phyloP scores from a whole-genome alignment of 2,329 filamentous ascomycete species.

The Talaromyces rugulosus region DNA sequence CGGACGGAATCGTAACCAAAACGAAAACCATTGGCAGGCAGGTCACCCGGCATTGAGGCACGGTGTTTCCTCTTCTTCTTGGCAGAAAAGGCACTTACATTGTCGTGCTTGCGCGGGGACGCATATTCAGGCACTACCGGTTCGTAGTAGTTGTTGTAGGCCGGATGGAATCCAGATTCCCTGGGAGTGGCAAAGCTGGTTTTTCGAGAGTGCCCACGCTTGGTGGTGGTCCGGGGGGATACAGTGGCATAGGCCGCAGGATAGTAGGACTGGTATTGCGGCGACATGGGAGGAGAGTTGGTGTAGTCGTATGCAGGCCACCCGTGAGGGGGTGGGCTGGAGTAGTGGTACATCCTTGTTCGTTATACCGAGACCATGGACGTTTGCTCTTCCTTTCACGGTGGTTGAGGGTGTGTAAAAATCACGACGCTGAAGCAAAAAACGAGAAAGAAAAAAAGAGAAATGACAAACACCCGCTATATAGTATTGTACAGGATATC shows the following conservation, averaged over 20 bases:
- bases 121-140: conserved; percentile 43
- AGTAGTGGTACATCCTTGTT: conserved; percentile 44
- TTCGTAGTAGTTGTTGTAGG: conserved; percentile 46
- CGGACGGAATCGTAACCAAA: conserved; percentile 28
- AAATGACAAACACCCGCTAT: conserved; percentile 21
- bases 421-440: conserved; percentile 9
- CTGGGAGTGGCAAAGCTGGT: conserved; percentile 51
- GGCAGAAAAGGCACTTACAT: conserved; percentile 61
- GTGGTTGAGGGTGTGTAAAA: not conserved
- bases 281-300: conserved; percentile 48
- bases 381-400: conserved; percentile 2
- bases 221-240: conserved; percentile 42
- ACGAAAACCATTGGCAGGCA: conserved; percentile 25
- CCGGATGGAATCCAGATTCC: conserved; percentile 41
- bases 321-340: conserved; percentile 41
- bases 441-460: conserved; percentile 15
- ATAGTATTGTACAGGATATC: conserved; percentile 45
- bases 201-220: conserved; percentile 51
- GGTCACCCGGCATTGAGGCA: conserved; percentile 44
- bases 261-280: conserved; percentile 46
- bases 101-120: conserved; percentile 55
- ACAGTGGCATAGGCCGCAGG: conserved; percentile 51
- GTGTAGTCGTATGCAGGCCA: conserved; percentile 48
- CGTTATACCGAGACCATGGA: conserved; percentile 26
- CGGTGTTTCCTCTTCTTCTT: conserved; percentile 33